Evolutionary conservation across 129 eudicot genomes (phyloP), one percentile per base, ranked within the genome.

Genomic region (Rutidosis leptorrhynchoides): DNA sequence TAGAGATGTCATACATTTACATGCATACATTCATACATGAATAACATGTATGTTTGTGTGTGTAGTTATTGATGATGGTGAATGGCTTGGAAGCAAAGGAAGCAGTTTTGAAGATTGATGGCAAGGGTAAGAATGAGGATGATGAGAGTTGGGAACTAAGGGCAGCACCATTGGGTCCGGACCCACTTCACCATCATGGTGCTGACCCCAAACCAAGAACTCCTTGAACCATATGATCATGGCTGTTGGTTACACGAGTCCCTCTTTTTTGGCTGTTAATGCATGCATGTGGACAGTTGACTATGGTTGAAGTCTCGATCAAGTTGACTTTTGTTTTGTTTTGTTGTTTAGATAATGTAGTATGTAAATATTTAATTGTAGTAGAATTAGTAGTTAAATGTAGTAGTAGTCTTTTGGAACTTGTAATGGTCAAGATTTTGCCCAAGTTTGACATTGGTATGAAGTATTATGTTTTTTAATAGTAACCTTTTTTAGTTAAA

Each of bases 101-200:
- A 62, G 58, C n/a, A 15, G 26, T 30, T 68, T 46, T 74, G 25
- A 67, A n/a, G 62, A 58, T 65, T 17, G 53, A 19, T 61, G 55
- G 55, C 14, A 19, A 5, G 2, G 43, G 19, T n/a, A 59, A 5
- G 20, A 53, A 64, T 35, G 65, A 17, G 25, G 71, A 48, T 6
- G 37, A 26, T 2, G 70, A 24, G 46, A 56, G 79, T 26, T 68
- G 79, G 79, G 79, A 75, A 28, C 79, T 75, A 59, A 75, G 79
- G 74, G 79, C 79, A 5, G 79, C 79, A 59, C 79, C 79, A 40
- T 75, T 75, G 70, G 79, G 79, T 68, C 79, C 79, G 6, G 79
- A 75, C 74, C 79, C 79, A 51, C 79, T 75, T 62, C 79, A 75
- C 74, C 79, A 75, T 60, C 79, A 75, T 68, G 79, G 79, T 37